Evolutionary conservation across 208 protist species (phyloP).

Genomic region (Zelonia costaricensis): DNA sequence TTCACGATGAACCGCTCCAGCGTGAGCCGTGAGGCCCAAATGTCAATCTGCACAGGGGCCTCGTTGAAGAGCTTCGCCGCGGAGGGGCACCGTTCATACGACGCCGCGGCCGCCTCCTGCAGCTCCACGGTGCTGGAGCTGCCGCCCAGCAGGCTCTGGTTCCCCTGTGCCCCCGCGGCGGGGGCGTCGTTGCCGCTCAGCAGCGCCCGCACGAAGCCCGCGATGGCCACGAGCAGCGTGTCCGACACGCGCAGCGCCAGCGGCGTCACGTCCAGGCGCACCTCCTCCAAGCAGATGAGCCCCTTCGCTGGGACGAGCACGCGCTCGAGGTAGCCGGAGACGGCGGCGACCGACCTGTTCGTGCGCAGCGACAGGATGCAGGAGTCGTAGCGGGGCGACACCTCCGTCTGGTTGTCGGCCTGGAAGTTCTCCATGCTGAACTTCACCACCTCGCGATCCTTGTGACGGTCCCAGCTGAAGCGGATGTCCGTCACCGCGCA

Average conservation of each 20-base stretch:
- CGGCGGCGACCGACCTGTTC: conserved; percentile 31
- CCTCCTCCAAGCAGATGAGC: conserved; percentile 70
- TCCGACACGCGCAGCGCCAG: conserved; percentile 82
- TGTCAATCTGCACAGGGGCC: conserved; percentile 56
- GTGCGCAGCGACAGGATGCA: conserved; percentile 69
- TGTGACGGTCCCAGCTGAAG: conserved; percentile 57
- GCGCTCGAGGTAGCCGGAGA: conserved; percentile 61
- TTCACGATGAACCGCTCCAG: conserved; percentile 89
- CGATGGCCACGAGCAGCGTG: conserved; percentile 61
- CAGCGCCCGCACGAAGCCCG: conserved; percentile 36
- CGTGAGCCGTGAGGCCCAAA: conserved; percentile 65
- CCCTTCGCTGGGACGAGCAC: conserved; percentile 51
- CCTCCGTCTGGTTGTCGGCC: conserved; percentile 88
- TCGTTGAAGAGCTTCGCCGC: conserved; percentile 40
- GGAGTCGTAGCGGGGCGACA: conserved; percentile 71
- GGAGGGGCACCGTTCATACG: conserved; percentile 39
- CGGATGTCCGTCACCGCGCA: conserved; percentile 63
- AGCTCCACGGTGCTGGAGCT: conserved; percentile 18
- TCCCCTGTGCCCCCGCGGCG: background rate
- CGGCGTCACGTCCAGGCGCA: conserved; percentile 76
- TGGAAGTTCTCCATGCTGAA: conserved; percentile 86
- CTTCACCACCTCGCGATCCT: conserved; percentile 42
- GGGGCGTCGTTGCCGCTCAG: conserved; percentile 13
- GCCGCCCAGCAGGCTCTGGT: conserved; percentile 15
- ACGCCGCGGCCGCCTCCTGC: conserved; percentile 21